Evolutionary conservation across 2,329 filamentous ascomycete species (phyloP).

Genomic region (Nemania sp.): DNA sequence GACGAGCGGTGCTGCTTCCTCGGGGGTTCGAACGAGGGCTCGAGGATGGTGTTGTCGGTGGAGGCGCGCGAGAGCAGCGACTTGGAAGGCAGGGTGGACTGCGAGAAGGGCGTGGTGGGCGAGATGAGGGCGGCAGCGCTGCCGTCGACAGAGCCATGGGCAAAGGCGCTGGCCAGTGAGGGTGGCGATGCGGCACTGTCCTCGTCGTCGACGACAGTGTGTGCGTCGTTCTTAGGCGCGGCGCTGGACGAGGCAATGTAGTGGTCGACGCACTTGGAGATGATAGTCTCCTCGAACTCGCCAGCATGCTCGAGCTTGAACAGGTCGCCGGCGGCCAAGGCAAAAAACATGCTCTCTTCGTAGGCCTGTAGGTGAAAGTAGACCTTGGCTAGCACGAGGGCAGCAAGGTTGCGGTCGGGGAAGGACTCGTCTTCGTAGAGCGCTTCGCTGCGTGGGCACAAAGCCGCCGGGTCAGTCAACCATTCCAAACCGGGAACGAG

Average conservation of each 20-base stretch:
- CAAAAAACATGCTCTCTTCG: slow-evolving; percentile 99
- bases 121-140: slow-evolving; percentile 74
- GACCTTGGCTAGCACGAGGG: slow-evolving; percentile 93
- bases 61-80: slow-evolving; percentile 87
- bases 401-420: slow-evolving; percentile 89
- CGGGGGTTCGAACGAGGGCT: slow-evolving; percentile 58
- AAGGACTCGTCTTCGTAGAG: slow-evolving; percentile 97
- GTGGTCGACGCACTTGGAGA: slow-evolving; percentile 96
- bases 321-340: slow-evolving; percentile 88
- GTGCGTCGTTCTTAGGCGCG: slow-evolving; percentile 63
- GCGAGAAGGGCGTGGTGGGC: slow-evolving; percentile 92
- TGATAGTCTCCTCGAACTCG: slow-evolving; percentile 98
- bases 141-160: slow-evolving; percentile 64
- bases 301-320: slow-evolving; percentile 89
- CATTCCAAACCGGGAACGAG: background rate
- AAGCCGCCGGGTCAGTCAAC: slow-evolving; percentile 23
- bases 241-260: slow-evolving; percentile 76
- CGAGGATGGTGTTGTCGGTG: slow-evolving; percentile 64
- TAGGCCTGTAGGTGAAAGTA: slow-evolving; percentile 99
- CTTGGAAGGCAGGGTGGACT: slow-evolving; percentile 90
- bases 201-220: slow-evolving; percentile 47
- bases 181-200: slow-evolving; percentile 52
- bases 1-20: slow-evolving; percentile 57
- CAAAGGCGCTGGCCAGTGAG: slow-evolving; percentile 81
- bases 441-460: slow-evolving; percentile 69